Conservation (phyloP, 148 eudicot species). For the Heliamphora exappendiculata region DNA sequence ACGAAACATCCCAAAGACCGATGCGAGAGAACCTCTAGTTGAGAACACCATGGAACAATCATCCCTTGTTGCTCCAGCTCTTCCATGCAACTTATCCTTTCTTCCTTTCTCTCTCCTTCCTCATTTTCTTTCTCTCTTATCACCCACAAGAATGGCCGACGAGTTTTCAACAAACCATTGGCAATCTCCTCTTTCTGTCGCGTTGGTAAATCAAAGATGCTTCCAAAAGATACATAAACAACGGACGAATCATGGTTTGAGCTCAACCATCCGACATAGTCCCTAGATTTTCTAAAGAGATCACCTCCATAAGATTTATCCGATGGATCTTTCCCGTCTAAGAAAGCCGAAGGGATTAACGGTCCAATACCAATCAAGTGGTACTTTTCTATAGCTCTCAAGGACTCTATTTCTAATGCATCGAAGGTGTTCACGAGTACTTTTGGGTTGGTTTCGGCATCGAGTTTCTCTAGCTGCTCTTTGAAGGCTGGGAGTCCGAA, state of each 20-base stretch:
- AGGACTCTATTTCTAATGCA: constrained; percentile 37
- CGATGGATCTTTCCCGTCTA: constrained; percentile 26
- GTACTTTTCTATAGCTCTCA: constrained; percentile 26
- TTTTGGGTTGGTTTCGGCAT: constrained; percentile 27
- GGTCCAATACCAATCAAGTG: constrained; percentile 38
- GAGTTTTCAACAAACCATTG: constrained; percentile 28
- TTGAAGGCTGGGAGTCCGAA: constrained; percentile 24
- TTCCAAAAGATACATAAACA: constrained; percentile 64
- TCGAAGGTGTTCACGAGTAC: constrained; percentile 62
- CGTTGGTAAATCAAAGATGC: constrained; percentile 25
- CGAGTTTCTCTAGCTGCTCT: constrained; percentile 32
- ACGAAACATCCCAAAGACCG: constrained; percentile 42
- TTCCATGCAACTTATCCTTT: constrained; percentile 25
- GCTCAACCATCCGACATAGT: constrained; percentile 44
- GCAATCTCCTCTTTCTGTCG: constrained; percentile 46
- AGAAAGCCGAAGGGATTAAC: constrained; percentile 32
- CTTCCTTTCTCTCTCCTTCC: constrained; percentile 7
- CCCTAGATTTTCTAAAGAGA: not conserved
- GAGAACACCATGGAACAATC: constrained; percentile 31
- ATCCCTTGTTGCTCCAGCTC: constrained; percentile 30
- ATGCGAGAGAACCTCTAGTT: constrained; percentile 21
- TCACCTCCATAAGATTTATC: not conserved
- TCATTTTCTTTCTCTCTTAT: constrained; percentile 25
- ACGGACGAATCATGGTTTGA: constrained; percentile 44
- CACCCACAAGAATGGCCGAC: constrained; percentile 64